phyloP scores from a whole-genome alignment of 768 basidiomycete species.

The Filobasidium wieringae region DNA sequence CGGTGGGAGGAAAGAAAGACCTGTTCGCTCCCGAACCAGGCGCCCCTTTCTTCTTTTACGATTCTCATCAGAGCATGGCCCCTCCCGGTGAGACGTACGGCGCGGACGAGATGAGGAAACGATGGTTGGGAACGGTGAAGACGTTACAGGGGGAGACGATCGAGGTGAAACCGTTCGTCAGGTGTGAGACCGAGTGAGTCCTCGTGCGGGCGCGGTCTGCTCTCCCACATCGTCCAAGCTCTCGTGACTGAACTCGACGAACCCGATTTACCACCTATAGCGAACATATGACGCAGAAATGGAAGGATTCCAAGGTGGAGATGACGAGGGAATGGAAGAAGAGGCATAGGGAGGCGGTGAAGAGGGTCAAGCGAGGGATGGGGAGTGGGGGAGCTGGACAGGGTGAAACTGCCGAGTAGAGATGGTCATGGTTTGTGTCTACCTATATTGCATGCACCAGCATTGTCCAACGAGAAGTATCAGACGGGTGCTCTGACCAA shows the following conservation, averaged over 20 bases:
- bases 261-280: slow-evolving; percentile 6
- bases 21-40: slow-evolving; percentile 20
- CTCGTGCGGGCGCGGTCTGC: no score
- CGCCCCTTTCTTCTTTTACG: slow-evolving; percentile 28
- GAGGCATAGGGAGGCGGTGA: slow-evolving; percentile 38
- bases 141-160: not conserved
- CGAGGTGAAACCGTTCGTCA: slow-evolving; percentile 18
- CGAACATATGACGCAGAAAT: slow-evolving; percentile 32
- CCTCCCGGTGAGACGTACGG: slow-evolving; percentile 1
- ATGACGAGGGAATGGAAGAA: slow-evolving; percentile 39
- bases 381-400: slow-evolving; percentile 4
- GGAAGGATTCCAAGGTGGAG: slow-evolving; percentile 34
- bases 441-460: no score
- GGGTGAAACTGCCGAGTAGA: not conserved
- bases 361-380: slow-evolving; percentile 26
- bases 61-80: not conserved
- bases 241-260: not conserved
- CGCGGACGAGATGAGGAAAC: slow-evolving; percentile 11
- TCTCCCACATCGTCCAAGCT: no score
- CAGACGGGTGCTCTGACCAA: no score
- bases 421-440: no score
- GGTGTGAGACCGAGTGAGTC: slow-evolving; percentile 23
- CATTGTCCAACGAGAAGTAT: no score
- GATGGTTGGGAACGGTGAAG: slow-evolving; percentile 19
- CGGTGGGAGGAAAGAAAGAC: not conserved